Evolutionary conservation across 495 filamentous ascomycete species (phyloP).

Genomic region (Aspergillus funiculosus): DNA sequence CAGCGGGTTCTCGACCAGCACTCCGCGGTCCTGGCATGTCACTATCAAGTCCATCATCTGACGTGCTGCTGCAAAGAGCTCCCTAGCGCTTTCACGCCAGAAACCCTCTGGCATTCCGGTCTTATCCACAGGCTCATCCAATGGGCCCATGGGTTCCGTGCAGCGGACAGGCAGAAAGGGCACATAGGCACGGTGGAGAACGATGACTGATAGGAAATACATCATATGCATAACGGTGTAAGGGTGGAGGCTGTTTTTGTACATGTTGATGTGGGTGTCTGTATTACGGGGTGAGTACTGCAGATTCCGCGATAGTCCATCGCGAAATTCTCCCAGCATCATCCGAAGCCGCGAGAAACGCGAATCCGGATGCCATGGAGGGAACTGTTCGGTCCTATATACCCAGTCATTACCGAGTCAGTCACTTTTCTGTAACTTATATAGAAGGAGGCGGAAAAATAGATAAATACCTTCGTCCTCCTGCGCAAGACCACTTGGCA

Average conservation of each 20-base stretch:
- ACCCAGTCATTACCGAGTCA: too few relatives aligned
- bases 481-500: slow-evolving; percentile 67
- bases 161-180: slow-evolving; percentile 75
- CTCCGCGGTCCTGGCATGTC: slow-evolving; percentile 64
- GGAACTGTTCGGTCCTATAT: slow-evolving; percentile 42
- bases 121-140: slow-evolving; percentile 61
- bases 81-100: slow-evolving; percentile 69
- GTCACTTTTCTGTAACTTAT: too few relatives aligned
- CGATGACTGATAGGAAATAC: slow-evolving; percentile 68
- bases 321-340: slow-evolving; percentile 61
- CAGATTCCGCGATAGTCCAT: slow-evolving; percentile 60
- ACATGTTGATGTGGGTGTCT: slow-evolving; percentile 66
- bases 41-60: slow-evolving; percentile 71
- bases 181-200: slow-evolving; percentile 75
- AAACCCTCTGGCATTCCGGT: slow-evolving; percentile 50
- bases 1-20: slow-evolving; percentile 71
- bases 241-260: slow-evolving; percentile 60
- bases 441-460: too few relatives aligned
- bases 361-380: slow-evolving; percentile 61
- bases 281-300: slow-evolving; percentile 69
- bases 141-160: slow-evolving; percentile 60
- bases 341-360: slow-evolving; percentile 55
- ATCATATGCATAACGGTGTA: slow-evolving; percentile 77
- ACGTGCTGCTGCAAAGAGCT: slow-evolving; percentile 65
- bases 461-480: slow-evolving; percentile 58